phyloP scores from a whole-genome alignment of 768 basidiomycete species.

The Hemileccinum rubropunctum region DNA sequence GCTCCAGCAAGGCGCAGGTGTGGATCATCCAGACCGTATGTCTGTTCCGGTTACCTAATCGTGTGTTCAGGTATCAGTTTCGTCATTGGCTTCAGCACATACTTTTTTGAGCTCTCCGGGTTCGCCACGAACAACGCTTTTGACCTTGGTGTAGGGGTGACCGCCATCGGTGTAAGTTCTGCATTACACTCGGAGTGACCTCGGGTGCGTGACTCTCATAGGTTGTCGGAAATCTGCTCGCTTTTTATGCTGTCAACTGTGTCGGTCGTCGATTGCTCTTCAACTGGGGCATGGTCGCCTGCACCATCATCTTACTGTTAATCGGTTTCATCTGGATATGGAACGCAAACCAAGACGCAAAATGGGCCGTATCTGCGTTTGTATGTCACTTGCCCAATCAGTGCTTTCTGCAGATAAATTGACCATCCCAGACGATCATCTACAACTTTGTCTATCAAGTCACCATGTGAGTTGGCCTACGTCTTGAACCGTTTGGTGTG shows the following conservation, averaged over 20 bases:
- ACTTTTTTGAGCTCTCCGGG: constrained; percentile 37
- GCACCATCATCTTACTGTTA: constrained; percentile 21
- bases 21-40: not conserved
- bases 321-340: constrained; percentile 30
- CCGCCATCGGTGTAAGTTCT: constrained; percentile 24
- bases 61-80: constrained; percentile 22
- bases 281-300: constrained; percentile 27
- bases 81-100: constrained; percentile 28
- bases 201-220: not conserved
- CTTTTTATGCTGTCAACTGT: constrained; percentile 25
- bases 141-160: constrained; percentile 30
- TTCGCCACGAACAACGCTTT: constrained; percentile 29
- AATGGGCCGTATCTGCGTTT: constrained; percentile 24
- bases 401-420: too few species aligned
- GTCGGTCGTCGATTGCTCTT: constrained; percentile 26
- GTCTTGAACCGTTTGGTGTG: not conserved
- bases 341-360: constrained; percentile 9
- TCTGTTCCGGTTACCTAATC: not conserved
- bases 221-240: constrained; percentile 26
- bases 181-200: not conserved
- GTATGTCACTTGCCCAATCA: constrained; percentile 4
- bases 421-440: constrained; percentile 22
- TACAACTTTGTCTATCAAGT: constrained; percentile 30
- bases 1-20: constrained; percentile 27
- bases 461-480: constrained; percentile 18